Evolutionary conservation across 2,329 filamentous ascomycete species (phyloP).

Genomic region (Cordyceps militaris): DNA sequence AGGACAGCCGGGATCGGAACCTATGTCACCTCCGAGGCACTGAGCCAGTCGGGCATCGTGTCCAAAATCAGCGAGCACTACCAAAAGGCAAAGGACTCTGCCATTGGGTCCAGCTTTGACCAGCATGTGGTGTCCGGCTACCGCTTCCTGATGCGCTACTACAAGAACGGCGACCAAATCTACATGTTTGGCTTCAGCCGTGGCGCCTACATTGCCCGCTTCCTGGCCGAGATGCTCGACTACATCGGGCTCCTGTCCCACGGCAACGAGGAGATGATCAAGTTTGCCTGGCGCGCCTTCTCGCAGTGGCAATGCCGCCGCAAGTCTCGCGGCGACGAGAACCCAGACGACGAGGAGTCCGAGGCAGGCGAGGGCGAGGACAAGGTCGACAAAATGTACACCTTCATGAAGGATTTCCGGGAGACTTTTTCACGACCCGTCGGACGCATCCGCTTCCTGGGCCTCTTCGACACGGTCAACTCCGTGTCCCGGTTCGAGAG

Average conservation of each 20-base stretch:
- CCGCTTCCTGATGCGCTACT: conserved; percentile 70
- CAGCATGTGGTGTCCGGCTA: conserved; percentile 80
- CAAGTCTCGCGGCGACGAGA: conserved; percentile 61
- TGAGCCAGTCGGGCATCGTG: conserved; percentile 49
- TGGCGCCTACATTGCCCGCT: conserved; percentile 66
- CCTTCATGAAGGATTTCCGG: conserved; percentile 71
- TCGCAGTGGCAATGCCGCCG: conserved; percentile 62
- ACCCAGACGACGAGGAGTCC: conserved; percentile 31
- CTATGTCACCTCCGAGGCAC: conserved; percentile 55
- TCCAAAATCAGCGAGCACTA: conserved; percentile 60
- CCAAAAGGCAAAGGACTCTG: conserved; percentile 68
- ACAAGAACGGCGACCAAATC: conserved; percentile 56
- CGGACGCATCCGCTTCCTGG: conserved; percentile 65
- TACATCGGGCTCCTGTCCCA: conserved; percentile 71
- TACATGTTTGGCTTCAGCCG: conserved; percentile 71
- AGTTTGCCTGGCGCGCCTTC: conserved; percentile 79
- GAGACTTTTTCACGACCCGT: conserved; percentile 76
- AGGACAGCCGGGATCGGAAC: conserved; percentile 60
- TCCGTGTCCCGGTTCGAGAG: conserved; percentile 71
- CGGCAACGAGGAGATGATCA: conserved; percentile 79
- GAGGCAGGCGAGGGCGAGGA: conserved; percentile 27
- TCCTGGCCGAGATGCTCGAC: conserved; percentile 78
- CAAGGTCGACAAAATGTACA: conserved; percentile 47
- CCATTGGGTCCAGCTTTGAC: conserved; percentile 72
- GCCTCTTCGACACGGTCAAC: conserved; percentile 77